Evolutionary conservation across 495 filamentous ascomycete species (phyloP), one percentile per base, ranked within the genome.

Genomic region (Cercophora newfieldiana): DNA sequence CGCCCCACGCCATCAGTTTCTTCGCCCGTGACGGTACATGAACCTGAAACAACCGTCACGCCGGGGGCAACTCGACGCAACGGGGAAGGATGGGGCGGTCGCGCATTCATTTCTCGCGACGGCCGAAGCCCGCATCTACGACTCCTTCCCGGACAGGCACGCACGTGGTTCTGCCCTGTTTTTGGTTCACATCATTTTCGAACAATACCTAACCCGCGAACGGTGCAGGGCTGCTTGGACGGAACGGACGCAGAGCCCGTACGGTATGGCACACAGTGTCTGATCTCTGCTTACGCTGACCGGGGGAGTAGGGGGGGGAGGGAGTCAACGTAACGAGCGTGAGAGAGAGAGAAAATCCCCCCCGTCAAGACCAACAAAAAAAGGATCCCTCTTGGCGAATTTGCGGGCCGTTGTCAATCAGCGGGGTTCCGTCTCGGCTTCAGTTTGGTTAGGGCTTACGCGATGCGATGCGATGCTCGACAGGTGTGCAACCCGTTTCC

Each of bases 241-340:
- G 51, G 51, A 28, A 22, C 22, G 51, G 51, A 55, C 8, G 22
- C 26, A 3, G 51, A 21, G 16, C 19, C 51, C 18, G 21, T 28
- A 55, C 51, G 22, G 51, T 16, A 55, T 24, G 51, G 51, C 51
- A 55, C 51, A 55, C 51, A 55, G 51, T 55, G 51, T 55, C 21
- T 28, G 51, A 18, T 55, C 19, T 55, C 51, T 24, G 51, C 21
- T 28, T 55, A 44, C 37, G 37, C 37, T 28, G 51, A 22, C 22
- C 21, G 2, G 26, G 51, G 49, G 51, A 10, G 50, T 3, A 14
- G 51, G 2, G 26, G 51, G 49, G 51, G 21, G 50, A 22, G n/a
- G 51, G 51, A 55, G 51, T 55, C 51, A 26, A 55, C 51, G 51
- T 55, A 55, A 22, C 26, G 51, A 26, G 16, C 16, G 44, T 14